phyloP scores from a whole-genome alignment of 1,284 basidiomycete genomes.

The Hemileia vastatrix region DNA sequence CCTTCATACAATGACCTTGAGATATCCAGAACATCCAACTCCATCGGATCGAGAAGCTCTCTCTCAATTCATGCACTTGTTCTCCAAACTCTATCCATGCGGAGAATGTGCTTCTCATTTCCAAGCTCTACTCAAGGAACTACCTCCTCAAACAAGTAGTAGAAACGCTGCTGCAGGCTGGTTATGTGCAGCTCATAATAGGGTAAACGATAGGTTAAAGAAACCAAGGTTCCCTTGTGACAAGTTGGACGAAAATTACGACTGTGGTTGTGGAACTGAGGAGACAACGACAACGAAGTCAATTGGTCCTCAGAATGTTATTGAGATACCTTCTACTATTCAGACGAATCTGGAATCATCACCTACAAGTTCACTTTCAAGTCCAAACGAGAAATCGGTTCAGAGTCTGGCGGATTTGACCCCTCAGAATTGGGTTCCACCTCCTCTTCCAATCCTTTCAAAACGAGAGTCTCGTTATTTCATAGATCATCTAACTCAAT shows the following conservation, averaged over 20 bases:
- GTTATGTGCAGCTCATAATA: constrained; percentile 80
- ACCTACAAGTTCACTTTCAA: too few species aligned
- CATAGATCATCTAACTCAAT: too few species aligned
- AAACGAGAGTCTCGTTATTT: too few species aligned
- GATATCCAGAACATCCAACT: constrained; percentile 76
- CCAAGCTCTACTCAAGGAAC: constrained; percentile 66
- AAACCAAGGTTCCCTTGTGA: constrained; percentile 85
- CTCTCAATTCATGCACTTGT: constrained; percentile 70
- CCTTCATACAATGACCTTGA: constrained; percentile 84
- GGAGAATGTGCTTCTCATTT: constrained; percentile 92
- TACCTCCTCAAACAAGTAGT: constrained; percentile 69
- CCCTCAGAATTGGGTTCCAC: too few species aligned
- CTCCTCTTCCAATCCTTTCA: too few species aligned
- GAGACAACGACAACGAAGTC: too few species aligned
- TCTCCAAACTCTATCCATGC: constrained; percentile 53
- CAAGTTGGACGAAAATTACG: constrained; percentile 75
- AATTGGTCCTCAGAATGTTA: too few species aligned
- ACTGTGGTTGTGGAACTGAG: constrained; percentile 82
- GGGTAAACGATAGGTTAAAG: constrained; percentile 71
- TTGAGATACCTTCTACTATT: too few species aligned
- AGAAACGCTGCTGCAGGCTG: constrained; percentile 70
- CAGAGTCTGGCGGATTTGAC: too few species aligned
- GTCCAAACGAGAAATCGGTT: too few species aligned
- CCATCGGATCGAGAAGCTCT: constrained; percentile 70
- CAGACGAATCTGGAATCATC: too few species aligned